A percentile compares a stretch with the other conserved stretches of the same genome.
phyloP scores from a whole-genome alignment of 116 monocot genomes.

The Dioscorea cayenensis region DNA sequence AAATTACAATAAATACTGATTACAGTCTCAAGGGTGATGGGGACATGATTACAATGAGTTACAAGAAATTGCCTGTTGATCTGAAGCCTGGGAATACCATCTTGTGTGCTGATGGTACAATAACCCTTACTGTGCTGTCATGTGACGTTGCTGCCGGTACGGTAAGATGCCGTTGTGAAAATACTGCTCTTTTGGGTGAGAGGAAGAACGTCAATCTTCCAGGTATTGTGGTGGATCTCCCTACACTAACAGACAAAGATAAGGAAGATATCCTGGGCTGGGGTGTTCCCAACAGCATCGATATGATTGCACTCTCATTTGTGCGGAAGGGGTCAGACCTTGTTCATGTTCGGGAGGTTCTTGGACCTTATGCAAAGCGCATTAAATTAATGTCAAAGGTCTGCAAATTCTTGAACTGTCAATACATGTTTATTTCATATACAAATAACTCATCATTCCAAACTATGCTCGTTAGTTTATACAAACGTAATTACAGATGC shows the following conservation, averaged over 20 bases:
- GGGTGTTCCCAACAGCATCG: conserved; percentile 84
- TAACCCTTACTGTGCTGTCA: conserved; percentile 62
- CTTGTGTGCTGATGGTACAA: conserved; percentile 78
- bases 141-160: conserved; percentile 60
- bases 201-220: conserved; percentile 90
- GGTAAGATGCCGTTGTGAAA: conserved; percentile 71
- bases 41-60: conserved; percentile 78
- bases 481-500: too few species aligned
- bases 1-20: conserved; percentile 67
- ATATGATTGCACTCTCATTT: conserved; percentile 85
- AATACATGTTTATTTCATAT: not conserved
- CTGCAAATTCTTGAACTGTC: not conserved
- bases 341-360: conserved; percentile 61
- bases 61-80: conserved; percentile 78
- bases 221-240: conserved; percentile 80
- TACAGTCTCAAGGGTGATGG: conserved; percentile 66
- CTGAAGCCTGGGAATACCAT: conserved; percentile 71
- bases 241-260: conserved; percentile 83
- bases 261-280: conserved; percentile 74
- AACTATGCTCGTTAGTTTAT: not conserved
- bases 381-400: conserved; percentile 44
- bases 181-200: conserved; percentile 72
- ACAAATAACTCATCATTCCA: not conserved
- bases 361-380: conserved; percentile 60
- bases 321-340: conserved; percentile 91